Conservation (phyloP, 176 grass and related monocot species). For the Canna indica region DNA sequence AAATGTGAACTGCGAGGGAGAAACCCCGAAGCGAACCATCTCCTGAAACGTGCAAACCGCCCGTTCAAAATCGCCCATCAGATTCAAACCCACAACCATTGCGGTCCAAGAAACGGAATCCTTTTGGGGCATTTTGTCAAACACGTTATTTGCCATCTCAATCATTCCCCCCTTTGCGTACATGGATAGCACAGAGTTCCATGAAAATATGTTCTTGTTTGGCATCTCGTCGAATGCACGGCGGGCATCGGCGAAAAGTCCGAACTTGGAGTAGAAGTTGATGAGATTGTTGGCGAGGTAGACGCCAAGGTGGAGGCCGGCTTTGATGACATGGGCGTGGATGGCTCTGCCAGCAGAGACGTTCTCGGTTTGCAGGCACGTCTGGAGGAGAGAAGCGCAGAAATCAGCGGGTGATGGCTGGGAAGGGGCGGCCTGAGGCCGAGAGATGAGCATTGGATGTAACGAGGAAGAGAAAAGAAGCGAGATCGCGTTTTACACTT, state of each 20-base stretch:
- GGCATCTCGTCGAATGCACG: slow-evolving; percentile 50
- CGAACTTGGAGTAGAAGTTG: slow-evolving; percentile 34
- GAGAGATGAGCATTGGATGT: not conserved
- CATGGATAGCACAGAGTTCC: slow-evolving; percentile 65
- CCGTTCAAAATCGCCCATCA: slow-evolving; percentile 30
- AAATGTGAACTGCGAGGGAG: slow-evolving; percentile 61
- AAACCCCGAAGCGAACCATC: slow-evolving; percentile 43
- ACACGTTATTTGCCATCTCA: slow-evolving; percentile 26
- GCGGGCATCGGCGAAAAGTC: slow-evolving; percentile 22
- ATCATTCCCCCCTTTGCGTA: slow-evolving; percentile 40
- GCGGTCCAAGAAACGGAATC: slow-evolving; percentile 70
- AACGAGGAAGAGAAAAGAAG: no score
- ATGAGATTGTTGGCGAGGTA: slow-evolving; percentile 75
- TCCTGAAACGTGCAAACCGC: slow-evolving; percentile 37
- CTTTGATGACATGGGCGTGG: slow-evolving; percentile 60
- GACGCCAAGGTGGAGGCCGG: slow-evolving; percentile 45
- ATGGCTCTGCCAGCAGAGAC: slow-evolving; percentile 33
- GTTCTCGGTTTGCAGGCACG: slow-evolving; percentile 17
- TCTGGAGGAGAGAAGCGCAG: slow-evolving; percentile 48
- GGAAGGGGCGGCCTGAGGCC: not conserved
- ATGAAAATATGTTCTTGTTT: slow-evolving; percentile 49
- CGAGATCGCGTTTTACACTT: not conserved
- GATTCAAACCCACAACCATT: slow-evolving; percentile 71
- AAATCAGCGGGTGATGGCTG: slow-evolving; percentile 12
- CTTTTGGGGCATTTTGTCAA: slow-evolving; percentile 64